phyloP scores from a whole-genome alignment of 352 stramenopile species.

The Albugo laibachii region DNA sequence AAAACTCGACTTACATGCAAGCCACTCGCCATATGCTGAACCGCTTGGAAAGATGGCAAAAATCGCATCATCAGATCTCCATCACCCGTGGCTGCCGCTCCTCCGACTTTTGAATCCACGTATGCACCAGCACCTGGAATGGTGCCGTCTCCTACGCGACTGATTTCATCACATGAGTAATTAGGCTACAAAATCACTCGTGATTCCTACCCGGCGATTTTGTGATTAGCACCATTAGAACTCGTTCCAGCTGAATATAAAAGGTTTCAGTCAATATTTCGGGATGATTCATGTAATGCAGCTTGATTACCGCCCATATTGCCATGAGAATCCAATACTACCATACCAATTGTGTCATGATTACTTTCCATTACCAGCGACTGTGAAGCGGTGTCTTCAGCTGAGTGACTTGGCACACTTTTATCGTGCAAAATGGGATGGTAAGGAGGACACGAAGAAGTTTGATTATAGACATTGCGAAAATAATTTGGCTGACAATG shows the following conservation, averaged over 20 bases:
- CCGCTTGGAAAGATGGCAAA: slow-evolving; percentile 60
- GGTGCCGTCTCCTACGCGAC: slow-evolving; percentile 74
- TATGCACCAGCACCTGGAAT: slow-evolving; percentile 74
- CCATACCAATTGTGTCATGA: slow-evolving; percentile 85
- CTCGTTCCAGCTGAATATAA: slow-evolving; percentile 46
- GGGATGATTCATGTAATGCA: not conserved
- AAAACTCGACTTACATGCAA: slow-evolving; percentile 23
- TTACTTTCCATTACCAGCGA: slow-evolving; percentile 34
- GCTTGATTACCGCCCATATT: slow-evolving; percentile 30
- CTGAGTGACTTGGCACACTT: too few species aligned
- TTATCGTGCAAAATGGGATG: slow-evolving; percentile 12
- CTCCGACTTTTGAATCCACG: slow-evolving; percentile 60
- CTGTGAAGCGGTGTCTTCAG: slow-evolving; percentile 4
- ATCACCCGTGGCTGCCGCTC: slow-evolving; percentile 71
- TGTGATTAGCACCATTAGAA: slow-evolving; percentile 80
- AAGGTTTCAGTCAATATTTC: not conserved
- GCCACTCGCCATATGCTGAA: slow-evolving; percentile 59
- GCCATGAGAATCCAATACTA: slow-evolving; percentile 29
- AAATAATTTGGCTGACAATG: slow-evolving; percentile 85
- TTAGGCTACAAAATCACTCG: not conserved
- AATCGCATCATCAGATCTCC: slow-evolving; percentile 88
- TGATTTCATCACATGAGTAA: slow-evolving; percentile 7
- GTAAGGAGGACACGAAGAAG: slow-evolving; percentile 66
- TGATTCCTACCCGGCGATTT: slow-evolving; percentile 50
- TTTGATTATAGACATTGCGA: slow-evolving; percentile 42